A percentile compares a stretch with the other conserved stretches of the same genome.
These are phyloP conservation scores for Kandelia obovata DNA, from an alignment of 345 rosid genomes.

Conservation along the genomic window DNA sequence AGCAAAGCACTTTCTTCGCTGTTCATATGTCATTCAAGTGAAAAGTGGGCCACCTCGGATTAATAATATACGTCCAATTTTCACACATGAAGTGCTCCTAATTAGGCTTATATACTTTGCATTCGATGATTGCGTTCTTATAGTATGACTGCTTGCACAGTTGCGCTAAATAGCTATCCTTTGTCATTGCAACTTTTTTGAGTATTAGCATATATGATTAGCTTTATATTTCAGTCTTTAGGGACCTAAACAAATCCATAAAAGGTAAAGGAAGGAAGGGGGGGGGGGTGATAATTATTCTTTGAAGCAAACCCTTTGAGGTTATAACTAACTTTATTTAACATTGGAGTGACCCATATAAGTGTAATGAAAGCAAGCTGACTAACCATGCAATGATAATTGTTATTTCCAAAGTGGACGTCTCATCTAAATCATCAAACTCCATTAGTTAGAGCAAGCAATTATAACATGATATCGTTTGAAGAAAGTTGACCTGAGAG, in stretches of 20 bases:
- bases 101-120: too few species aligned
- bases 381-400: conserved; percentile 14
- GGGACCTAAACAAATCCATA: neutral
- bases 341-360: neutral
- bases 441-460: conserved; percentile 21
- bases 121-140: too few species aligned
- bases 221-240: neutral
- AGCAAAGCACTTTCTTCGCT: neutral
- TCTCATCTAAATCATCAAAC: conserved; percentile 37
- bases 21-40: neutral
- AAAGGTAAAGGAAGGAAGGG: neutral
- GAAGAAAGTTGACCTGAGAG: neutral
- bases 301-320: conserved; percentile 10
- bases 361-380: conserved; percentile 22
- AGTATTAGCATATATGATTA: neutral
- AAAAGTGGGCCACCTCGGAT: neutral
- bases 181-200: too few species aligned
- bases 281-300: conserved; percentile 21
- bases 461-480: neutral
- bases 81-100: neutral
- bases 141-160: too few species aligned
- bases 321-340: conserved; percentile 19
- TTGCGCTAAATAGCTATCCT: too few species aligned
- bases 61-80: neutral
- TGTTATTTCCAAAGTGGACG: conserved; percentile 27